phyloP scores from a whole-genome alignment of 768 basidiomycete genomes.

The Pholiota microspora region DNA sequence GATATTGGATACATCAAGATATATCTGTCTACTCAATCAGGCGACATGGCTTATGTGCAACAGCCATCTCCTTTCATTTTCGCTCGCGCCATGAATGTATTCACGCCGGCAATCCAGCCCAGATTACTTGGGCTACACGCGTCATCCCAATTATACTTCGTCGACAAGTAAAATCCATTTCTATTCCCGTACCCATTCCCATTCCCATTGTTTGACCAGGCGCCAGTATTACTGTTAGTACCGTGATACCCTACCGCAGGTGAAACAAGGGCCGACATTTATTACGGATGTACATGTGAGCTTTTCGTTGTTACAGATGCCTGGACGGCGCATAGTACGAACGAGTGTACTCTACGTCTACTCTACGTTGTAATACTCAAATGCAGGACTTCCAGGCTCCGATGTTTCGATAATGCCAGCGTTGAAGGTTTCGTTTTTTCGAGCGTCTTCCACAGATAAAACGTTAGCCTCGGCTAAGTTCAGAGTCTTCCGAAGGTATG shows the following conservation, averaged over 20 bases:
- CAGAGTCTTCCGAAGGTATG: conserved; percentile 80
- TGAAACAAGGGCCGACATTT: too few relatives aligned
- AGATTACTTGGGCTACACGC: too few relatives aligned
- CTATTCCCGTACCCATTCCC: too few relatives aligned
- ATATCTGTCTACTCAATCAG: neutral
- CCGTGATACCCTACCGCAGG: too few relatives aligned
- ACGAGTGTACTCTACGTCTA: too few relatives aligned
- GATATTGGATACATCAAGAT: conserved; percentile 1
- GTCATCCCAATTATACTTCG: too few relatives aligned
- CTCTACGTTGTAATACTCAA: conserved; percentile 81
- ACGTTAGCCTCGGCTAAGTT: conserved; percentile 71
- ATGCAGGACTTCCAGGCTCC: conserved; percentile 84
- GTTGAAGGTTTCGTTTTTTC: conserved; percentile 55
- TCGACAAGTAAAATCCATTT: too few relatives aligned
- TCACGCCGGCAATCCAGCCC: neutral
- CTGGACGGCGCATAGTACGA: too few relatives aligned
- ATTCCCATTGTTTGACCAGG: too few relatives aligned
- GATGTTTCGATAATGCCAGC: conserved; percentile 69
- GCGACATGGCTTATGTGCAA: neutral
- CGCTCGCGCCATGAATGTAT: neutral
- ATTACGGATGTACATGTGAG: too few relatives aligned
- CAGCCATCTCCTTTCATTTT: neutral
- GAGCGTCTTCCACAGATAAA: conserved; percentile 65
- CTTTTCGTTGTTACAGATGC: too few relatives aligned
- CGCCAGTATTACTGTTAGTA: too few relatives aligned